These are phyloP conservation scores for Salvia miltiorrhiza DNA, from an alignment of 257 asterid genomes.

Conservation along the genomic window DNA sequence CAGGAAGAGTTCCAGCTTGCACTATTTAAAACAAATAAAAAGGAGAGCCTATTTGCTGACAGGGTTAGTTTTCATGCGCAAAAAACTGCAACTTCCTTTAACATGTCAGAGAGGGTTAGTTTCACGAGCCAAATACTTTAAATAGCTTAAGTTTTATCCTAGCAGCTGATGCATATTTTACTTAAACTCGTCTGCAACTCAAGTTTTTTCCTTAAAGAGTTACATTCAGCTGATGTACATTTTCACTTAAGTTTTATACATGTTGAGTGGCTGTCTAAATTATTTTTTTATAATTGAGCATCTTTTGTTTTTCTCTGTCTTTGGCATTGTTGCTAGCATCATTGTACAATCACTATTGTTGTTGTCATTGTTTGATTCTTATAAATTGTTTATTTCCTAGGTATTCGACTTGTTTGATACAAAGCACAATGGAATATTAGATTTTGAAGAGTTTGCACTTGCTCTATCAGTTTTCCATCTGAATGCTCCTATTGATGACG, in stretches of 20 bases:
- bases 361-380: conserved; percentile 7
- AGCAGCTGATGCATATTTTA: too few relatives aligned
- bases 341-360: conserved; percentile 2
- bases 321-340: not conserved
- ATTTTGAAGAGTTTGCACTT: conserved; percentile 80
- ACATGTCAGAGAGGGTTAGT: conserved; percentile 56
- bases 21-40: conserved; percentile 63
- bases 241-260: not conserved
- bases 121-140: conserved; percentile 18
- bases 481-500: conserved; percentile 73
- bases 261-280: conserved; percentile 1
- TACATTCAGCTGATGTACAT: conserved; percentile 5
- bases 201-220: not conserved
- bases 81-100: conserved; percentile 35
- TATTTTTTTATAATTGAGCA: not conserved
- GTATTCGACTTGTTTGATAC: conserved; percentile 81
- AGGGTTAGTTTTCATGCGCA: conserved; percentile 62
- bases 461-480: conserved; percentile 93
- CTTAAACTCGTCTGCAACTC: not conserved
- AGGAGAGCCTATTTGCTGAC: conserved; percentile 84
- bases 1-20: conserved; percentile 97
- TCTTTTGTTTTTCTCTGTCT: not conserved
- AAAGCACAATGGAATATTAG: conserved; percentile 75
- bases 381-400: conserved; percentile 32
- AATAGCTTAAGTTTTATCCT: too few relatives aligned